A percentile compares a stretch with the other conserved stretches of the same genome.
Evolutionary conservation across 768 basidiomycete genomes (phyloP).

Genomic region (Termitomyces sp.): DNA sequence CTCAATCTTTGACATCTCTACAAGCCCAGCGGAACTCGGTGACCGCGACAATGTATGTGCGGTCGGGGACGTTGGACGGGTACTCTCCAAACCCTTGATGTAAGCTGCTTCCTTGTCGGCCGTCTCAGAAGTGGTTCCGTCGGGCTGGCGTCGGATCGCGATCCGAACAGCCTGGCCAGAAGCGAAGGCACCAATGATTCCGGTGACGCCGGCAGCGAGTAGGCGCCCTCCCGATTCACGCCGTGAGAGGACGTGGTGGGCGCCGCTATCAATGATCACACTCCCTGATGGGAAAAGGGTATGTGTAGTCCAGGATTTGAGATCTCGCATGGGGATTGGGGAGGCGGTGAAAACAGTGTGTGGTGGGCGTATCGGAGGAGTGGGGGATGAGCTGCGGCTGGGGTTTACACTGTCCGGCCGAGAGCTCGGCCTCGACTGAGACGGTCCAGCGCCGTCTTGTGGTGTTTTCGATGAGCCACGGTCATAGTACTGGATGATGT

Average conservation of each 20-base stretch:
- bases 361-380: conserved; percentile 50
- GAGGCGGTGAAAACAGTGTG: conserved; percentile 89
- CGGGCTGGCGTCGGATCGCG: conserved; percentile 44
- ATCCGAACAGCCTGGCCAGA: conserved; percentile 93
- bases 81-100: conserved; percentile 35
- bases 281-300: conserved; percentile 87
- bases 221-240: conserved; percentile 88
- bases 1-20: conserved; percentile 17
- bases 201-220: conserved; percentile 88
- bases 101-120: conserved; percentile 29
- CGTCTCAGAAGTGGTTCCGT: conserved; percentile 22
- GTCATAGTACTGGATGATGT: conserved; percentile 77
- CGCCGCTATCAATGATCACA: conserved; percentile 86
- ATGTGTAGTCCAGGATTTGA: conserved; percentile 97
- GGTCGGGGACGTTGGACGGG: conserved; percentile 56
- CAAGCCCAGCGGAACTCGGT: conserved; percentile 27
- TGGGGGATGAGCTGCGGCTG: conserved; percentile 18
- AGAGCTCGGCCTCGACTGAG: conserved; percentile 15
- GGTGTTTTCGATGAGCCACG: conserved; percentile 32
- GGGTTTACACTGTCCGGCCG: conserved; percentile 9
- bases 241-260: conserved; percentile 79
- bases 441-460: conserved; percentile 16
- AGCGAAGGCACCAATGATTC: conserved; percentile 86
- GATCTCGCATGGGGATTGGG: conserved; percentile 66
- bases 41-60: conserved; percentile 37